phyloP scores from a whole-genome alignment of 2,329 filamentous ascomycete genomes.

The Celoporthe dispersa region DNA sequence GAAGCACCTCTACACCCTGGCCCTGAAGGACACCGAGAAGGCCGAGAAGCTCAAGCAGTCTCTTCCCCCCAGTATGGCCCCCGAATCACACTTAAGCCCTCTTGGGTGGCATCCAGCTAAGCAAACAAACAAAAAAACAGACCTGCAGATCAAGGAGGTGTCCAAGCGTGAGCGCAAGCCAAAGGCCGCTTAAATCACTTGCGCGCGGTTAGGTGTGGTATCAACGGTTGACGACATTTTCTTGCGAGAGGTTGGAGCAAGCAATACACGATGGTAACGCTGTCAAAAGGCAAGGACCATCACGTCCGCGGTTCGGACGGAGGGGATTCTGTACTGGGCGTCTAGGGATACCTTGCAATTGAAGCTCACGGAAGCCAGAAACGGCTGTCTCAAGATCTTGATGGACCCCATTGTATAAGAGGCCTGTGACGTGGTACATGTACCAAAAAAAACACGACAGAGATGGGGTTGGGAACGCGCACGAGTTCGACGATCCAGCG shows the following conservation, averaged over 20 bases:
- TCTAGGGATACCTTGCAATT: conserved; percentile 61
- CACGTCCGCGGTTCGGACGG: conserved; percentile 38
- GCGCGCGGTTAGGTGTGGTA: conserved; percentile 20
- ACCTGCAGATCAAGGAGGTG: conserved; percentile 59
- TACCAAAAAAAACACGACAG: conserved; percentile 33
- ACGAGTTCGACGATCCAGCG: not conserved
- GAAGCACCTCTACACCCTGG: conserved; percentile 94
- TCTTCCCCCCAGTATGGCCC: conserved; percentile 86
- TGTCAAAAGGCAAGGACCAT: conserved; percentile 33
- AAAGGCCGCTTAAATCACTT: conserved; percentile 44
- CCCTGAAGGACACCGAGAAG: conserved; percentile 98
- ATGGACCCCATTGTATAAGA: not conserved
- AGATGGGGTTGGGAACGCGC: conserved; percentile 18
- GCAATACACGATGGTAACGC: conserved; percentile 30
- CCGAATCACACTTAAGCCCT: conserved; percentile 32
- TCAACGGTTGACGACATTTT: conserved; percentile 26
- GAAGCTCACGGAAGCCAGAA: conserved; percentile 40
- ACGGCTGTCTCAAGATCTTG: conserved; percentile 28
- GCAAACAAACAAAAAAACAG: conserved; percentile 45
- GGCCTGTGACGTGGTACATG: conserved; percentile 36
- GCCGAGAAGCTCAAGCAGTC: conserved; percentile 99
- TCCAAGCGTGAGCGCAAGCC: conserved; percentile 63
- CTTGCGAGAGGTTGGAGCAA: conserved; percentile 37
- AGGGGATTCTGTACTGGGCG: conserved; percentile 52
- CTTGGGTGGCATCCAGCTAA: conserved; percentile 43